These are phyloP conservation scores for Diaporthe sp. DNA, from an alignment of 2,329 filamentous ascomycete genomes.

Conservation along the genomic window DNA sequence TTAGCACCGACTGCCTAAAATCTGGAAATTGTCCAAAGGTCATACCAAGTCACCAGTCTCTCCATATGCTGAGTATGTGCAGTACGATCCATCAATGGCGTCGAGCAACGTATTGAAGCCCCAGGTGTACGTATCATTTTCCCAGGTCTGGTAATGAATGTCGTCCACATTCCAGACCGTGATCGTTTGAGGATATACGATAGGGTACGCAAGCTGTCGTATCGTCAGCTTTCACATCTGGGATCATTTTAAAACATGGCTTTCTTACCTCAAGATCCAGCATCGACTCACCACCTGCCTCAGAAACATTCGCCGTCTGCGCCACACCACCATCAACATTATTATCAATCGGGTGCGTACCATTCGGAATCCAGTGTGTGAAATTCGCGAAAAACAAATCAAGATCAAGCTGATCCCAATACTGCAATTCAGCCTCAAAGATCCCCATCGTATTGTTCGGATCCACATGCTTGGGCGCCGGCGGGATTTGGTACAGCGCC, in stretches of 20 bases:
- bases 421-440: slow-evolving; percentile 52
- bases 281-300: slow-evolving; percentile 51
- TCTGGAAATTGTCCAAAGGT: background rate
- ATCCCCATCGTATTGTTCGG: slow-evolving; percentile 45
- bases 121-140: slow-evolving; percentile 36
- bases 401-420: slow-evolving; percentile 46
- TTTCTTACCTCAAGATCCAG: slow-evolving; percentile 51
- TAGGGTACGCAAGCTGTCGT: slow-evolving; percentile 49
- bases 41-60: slow-evolving; percentile 60
- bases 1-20: background rate
- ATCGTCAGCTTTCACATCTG: background rate
- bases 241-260: background rate
- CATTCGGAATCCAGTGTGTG: slow-evolving; percentile 27
- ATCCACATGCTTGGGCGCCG: slow-evolving; percentile 31
- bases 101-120: slow-evolving; percentile 51
- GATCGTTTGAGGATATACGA: slow-evolving; percentile 56
- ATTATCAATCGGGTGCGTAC: slow-evolving; percentile 27
- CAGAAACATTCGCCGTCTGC: slow-evolving; percentile 11
- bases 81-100: slow-evolving; percentile 66
- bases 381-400: slow-evolving; percentile 28
- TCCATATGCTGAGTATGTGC: slow-evolving; percentile 61
- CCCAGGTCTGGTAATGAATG: slow-evolving; percentile 51
- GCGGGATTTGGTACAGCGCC: slow-evolving; percentile 43
- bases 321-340: slow-evolving; percentile 38
- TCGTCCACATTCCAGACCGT: slow-evolving; percentile 60